These are phyloP conservation scores for Marasmius oreades DNA, from an alignment of 1,284 basidiomycete genomes.

Conservation along the genomic window DNA sequence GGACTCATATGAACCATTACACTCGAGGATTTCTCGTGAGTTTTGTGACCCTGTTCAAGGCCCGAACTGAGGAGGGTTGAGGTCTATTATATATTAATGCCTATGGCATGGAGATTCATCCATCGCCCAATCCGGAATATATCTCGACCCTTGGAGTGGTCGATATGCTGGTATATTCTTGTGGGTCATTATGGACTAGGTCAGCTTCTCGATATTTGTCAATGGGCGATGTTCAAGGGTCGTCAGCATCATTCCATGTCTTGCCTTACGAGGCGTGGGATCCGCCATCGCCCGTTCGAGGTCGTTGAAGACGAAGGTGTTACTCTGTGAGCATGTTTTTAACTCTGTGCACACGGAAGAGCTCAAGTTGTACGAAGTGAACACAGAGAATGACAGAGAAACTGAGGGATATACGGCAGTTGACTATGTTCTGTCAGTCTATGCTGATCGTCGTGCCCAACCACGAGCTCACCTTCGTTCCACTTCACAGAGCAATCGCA, in stretches of 20 bases:
- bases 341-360: constrained; percentile 5
- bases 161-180: constrained; percentile 84
- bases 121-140: constrained; percentile 83
- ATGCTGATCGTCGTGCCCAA: constrained; percentile 7
- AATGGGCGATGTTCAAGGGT: constrained; percentile 14
- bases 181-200: constrained; percentile 93
- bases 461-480: constrained; percentile 12
- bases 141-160: constrained; percentile 61
- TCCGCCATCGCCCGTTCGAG: constrained; percentile 74
- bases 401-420: constrained; percentile 81
- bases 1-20: constrained; percentile 54
- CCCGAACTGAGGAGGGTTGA: constrained; percentile 24
- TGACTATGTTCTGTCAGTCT: constrained; percentile 74
- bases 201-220: constrained; percentile 22
- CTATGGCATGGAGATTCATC: constrained; percentile 89
- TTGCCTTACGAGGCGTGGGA: constrained; percentile 83
- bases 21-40: constrained; percentile 66
- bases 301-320: constrained; percentile 74
- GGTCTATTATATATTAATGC: constrained; percentile 92
- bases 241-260: constrained; percentile 82
- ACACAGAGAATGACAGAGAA: constrained; percentile 88
- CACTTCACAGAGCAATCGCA: constrained; percentile 54
- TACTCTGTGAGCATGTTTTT: constrained; percentile 62
- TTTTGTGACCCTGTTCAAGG: constrained; percentile 17
- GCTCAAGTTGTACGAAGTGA: constrained; percentile 54